Conservation (phyloP, 768 basidiomycete genomes). For the Lanmaoa pseudosensibilis region DNA sequence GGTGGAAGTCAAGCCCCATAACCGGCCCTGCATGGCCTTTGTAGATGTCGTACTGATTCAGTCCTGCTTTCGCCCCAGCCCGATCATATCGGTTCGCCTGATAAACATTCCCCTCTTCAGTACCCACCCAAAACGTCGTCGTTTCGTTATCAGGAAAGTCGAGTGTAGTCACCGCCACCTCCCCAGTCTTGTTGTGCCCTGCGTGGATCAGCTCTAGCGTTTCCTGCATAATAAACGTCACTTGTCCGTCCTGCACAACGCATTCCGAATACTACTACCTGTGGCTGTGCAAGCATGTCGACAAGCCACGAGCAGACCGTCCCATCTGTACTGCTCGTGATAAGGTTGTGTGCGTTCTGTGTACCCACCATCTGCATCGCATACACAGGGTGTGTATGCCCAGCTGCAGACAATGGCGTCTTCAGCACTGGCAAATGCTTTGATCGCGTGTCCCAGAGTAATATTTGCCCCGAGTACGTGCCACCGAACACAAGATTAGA, state of each 20-base stretch:
- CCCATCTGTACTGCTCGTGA: slow-evolving; percentile 96
- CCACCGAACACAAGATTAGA: slow-evolving; percentile 97
- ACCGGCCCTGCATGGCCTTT: slow-evolving; percentile 91
- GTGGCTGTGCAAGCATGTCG: slow-evolving; percentile 98
- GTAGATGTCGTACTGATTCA: slow-evolving; percentile 92
- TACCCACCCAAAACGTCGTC: slow-evolving; percentile 96
- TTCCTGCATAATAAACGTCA: slow-evolving; percentile 56
- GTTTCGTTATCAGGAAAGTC: slow-evolving; percentile 97
- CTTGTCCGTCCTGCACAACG: neutral
- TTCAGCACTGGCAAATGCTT: slow-evolving; percentile 96
- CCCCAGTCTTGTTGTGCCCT: slow-evolving; percentile 94
- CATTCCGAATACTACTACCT: slow-evolving; percentile 48
- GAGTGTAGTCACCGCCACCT: slow-evolving; percentile 90
- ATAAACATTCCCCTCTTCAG: slow-evolving; percentile 96
- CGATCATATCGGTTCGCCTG: slow-evolving; percentile 97
- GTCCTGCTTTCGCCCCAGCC: slow-evolving; percentile 93
- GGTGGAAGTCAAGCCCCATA: slow-evolving; percentile 94
- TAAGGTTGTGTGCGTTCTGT: slow-evolving; percentile 96
- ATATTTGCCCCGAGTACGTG: slow-evolving; percentile 98
- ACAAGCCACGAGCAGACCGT: slow-evolving; percentile 97
- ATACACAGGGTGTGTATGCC: slow-evolving; percentile 98
- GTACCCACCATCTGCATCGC: slow-evolving; percentile 98
- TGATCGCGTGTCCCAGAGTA: slow-evolving; percentile 97
- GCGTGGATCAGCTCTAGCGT: slow-evolving; percentile 86
- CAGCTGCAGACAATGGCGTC: slow-evolving; percentile 92